These are phyloP conservation scores for Acacia confusa DNA, from an alignment of 306 rosid species.

Conservation along the genomic window DNA sequence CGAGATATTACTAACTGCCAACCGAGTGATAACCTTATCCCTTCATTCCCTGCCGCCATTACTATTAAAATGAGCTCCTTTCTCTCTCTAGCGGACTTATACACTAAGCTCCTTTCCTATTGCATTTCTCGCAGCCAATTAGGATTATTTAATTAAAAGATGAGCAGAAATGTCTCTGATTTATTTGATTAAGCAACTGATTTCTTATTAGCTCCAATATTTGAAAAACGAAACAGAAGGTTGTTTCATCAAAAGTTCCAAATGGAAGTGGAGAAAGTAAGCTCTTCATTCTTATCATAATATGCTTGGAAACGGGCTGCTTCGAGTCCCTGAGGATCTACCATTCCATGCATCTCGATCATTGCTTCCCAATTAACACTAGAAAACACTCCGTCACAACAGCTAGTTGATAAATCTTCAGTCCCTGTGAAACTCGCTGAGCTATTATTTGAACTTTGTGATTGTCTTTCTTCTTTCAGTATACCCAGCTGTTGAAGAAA, in stretches of 20 bases:
- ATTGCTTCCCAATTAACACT: constrained; percentile 77
- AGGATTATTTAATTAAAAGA: no score
- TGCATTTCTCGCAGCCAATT: background rate
- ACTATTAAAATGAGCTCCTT: background rate
- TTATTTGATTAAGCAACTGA: no score
- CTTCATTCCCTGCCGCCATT: background rate
- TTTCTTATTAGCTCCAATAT: no score
- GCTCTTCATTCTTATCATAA: constrained; percentile 53
- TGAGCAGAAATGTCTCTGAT: no score
- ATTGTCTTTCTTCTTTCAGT: constrained; percentile 49
- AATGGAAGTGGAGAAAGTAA: constrained; percentile 61
- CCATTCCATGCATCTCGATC: constrained; percentile 65
- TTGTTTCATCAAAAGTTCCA: constrained; percentile 61
- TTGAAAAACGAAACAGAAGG: background rate
- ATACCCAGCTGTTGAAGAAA: constrained; percentile 91
- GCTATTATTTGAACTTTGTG: background rate
- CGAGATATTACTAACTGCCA: background rate
- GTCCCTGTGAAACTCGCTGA: constrained; percentile 42
- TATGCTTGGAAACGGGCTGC: constrained; percentile 46
- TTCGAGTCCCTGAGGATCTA: constrained; percentile 50
- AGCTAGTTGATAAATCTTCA: constrained; percentile 41
- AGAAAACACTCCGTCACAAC: constrained; percentile 45
- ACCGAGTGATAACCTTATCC: background rate
- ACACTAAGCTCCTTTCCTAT: background rate
- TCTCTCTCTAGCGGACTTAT: background rate